A percentile compares a stretch with the other conserved stretches of the same genome.
Evolutionary conservation across 2,329 filamentous ascomycete species (phyloP).

Genomic region (Penicillium sp.): DNA sequence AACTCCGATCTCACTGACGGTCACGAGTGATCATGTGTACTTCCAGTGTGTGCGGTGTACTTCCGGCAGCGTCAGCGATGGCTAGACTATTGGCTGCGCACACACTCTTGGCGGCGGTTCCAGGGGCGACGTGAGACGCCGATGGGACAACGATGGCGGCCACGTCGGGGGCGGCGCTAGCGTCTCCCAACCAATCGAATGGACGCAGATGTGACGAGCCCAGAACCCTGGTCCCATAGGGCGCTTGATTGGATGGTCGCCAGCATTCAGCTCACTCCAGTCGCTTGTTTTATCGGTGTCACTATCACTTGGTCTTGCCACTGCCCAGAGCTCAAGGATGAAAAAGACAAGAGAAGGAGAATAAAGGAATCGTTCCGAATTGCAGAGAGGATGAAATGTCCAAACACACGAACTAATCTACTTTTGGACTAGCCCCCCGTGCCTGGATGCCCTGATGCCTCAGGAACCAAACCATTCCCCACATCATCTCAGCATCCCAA

Average conservation of each 20-base stretch:
- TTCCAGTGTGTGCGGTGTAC: neutral
- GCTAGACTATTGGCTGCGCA: slow-evolving; percentile 9
- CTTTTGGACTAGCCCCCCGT: neutral
- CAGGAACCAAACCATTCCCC: slow-evolving; percentile 18
- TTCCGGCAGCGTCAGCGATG: neutral
- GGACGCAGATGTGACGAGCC: slow-evolving; percentile 21
- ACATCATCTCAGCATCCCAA: slow-evolving; percentile 14
- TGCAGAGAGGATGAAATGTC: neutral
- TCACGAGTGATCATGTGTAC: neutral
- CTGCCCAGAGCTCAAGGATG: neutral
- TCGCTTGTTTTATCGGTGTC: neutral
- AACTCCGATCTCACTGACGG: neutral
- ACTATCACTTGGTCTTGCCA: neutral
- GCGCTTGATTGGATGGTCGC: neutral
- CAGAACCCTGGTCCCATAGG: slow-evolving; percentile 10
- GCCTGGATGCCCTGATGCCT: slow-evolving; percentile 3
- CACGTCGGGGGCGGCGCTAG: slow-evolving; percentile 13
- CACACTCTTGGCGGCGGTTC: slow-evolving; percentile 23
- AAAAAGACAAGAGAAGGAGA: neutral
- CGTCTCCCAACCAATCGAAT: slow-evolving; percentile 17
- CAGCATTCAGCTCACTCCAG: neutral
- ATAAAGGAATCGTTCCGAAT: neutral
- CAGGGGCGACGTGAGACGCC: slow-evolving; percentile 21
- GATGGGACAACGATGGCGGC: slow-evolving; percentile 2
- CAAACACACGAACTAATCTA: neutral